These are phyloP conservation scores for Penicilliopsis zonata DNA, from an alignment of 495 filamentous ascomycete genomes.

Conservation along the genomic window DNA sequence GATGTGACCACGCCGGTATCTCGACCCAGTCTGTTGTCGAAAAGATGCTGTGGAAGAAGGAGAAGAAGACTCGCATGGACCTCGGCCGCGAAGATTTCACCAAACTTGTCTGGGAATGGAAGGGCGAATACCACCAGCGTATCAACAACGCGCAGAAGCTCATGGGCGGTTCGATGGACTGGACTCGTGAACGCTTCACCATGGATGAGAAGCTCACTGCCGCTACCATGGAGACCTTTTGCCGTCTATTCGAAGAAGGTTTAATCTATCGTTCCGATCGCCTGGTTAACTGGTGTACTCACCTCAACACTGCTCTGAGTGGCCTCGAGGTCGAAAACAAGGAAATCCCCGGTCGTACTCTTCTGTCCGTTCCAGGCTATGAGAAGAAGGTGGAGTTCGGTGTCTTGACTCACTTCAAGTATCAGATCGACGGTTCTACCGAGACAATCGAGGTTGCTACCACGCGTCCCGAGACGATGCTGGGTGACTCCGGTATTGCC, in stretches of 20 bases:
- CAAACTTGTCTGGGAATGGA: constrained; percentile 56
- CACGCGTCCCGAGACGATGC: constrained; percentile 72
- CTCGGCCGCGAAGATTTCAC: constrained; percentile 50
- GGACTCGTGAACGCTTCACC: constrained; percentile 61
- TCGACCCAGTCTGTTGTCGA: constrained; percentile 68
- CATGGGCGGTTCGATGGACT: constrained; percentile 53
- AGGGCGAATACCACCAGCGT: constrained; percentile 53
- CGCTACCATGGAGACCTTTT: constrained; percentile 63
- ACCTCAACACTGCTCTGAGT: constrained; percentile 62
- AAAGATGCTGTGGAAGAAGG: constrained; percentile 59
- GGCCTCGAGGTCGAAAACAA: constrained; percentile 69
- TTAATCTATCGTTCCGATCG: constrained; percentile 66
- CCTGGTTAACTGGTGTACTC: constrained; percentile 68
- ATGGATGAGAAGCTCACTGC: constrained; percentile 54
- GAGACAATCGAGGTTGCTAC: constrained; percentile 67
- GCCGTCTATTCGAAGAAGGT: constrained; percentile 60
- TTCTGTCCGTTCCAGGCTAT: constrained; percentile 54
- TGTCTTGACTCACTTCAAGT: constrained; percentile 59
- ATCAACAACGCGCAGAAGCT: constrained; percentile 45
- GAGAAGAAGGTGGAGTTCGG: constrained; percentile 62
- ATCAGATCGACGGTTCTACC: constrained; percentile 50
- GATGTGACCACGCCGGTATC: constrained; percentile 69
- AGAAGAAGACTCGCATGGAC: constrained; percentile 54
- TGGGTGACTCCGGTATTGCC: constrained; percentile 66
- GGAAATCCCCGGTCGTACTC: constrained; percentile 54